These are phyloP conservation scores for Citrus sinensis DNA, from an alignment of 345 rosid species.

Conservation along the genomic window DVS_A1.0 CM039167.1:5097501-5098000, in stretches of 20 bases:
- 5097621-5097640: not conserved
- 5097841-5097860: not conserved
- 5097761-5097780: not conserved
- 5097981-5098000: not conserved
- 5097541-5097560: not conserved
- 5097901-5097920: not conserved
- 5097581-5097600: not conserved
- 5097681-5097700: too few species aligned
- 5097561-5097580: not conserved
- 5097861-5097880: not conserved
- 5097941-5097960: not conserved
- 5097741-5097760: not conserved
- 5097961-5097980: not conserved
- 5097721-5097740: not conserved
- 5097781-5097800: not conserved
- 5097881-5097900: not conserved
- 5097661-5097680: not conserved
- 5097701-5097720: not conserved
- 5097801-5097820: conserved; percentile 19
- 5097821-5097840: not conserved
- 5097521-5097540: conserved; percentile 48
- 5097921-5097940: not conserved
- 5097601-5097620: not conserved
- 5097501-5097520: conserved; percentile 58
- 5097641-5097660: too few species aligned